Evolutionary conservation across 2,329 filamentous ascomycete genomes (phyloP), one percentile per base, ranked within the genome.

Genomic region (Westerdykella ornata): DNA sequence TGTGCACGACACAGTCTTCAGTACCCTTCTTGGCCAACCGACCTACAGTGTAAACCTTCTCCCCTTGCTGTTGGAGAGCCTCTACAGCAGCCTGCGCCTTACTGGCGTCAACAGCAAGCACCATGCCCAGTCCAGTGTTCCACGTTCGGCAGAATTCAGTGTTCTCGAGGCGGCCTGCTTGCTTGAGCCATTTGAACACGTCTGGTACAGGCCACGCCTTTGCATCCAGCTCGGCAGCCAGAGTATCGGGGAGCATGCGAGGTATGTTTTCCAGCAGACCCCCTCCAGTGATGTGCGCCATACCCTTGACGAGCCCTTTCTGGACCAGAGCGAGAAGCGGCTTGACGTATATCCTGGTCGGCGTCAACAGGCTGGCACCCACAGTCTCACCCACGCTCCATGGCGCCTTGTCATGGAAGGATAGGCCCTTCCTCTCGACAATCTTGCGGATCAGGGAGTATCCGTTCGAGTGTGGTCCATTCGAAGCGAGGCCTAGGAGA

Each of bases 361-460:
- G 92, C 2, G 85, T 88, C 44, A 98, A 77, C 28, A 98, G 78
- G 51, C 81, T 84, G 38, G 81, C 75, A 47, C 92, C 92, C 17
- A 94, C 72, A 1, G 73, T 78, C 19, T 70, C 72, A 39, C 69
- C 69, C 9, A 63, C 57, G 46, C 83, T 74, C 88, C 92, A 98
- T 1, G 92, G 92, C 1, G 85, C 83, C 1, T 75, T 62, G 52
- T 84, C 81, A 11, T 76, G 73, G 70, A 89, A 96, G 33, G 70
- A 70, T 4, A 97, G 72, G 3, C 81, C 80, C 28, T 82, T 78
- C 44, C 76, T 75, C 54, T 87, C 80, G 49, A 97, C 75, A 57
- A 97, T 89, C 62, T 87, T 86, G 47, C 92, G 84, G 26, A 97
- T 84, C n/a, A 98, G 82, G 0, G 89, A 96, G 74, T 94, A 98